Percentiles rank a stretch among this genome's conserved stretches.
Conservation (phyloP, 2,329 filamentous ascomycete genomes). For the Sporothrix pseudoabietina region DNA sequence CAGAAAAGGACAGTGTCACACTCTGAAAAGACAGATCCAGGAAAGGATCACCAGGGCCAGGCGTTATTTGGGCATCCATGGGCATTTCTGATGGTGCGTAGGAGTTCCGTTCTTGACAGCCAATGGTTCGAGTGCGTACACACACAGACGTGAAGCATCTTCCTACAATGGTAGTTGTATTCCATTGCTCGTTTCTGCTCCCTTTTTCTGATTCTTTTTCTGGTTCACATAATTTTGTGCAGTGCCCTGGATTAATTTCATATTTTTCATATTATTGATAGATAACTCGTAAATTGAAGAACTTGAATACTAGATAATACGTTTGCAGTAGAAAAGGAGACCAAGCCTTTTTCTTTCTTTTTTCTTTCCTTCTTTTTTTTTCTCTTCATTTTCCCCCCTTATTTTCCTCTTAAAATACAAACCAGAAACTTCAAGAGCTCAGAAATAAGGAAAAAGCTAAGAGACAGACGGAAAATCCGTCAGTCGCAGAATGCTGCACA, state of each 20-base stretch:
- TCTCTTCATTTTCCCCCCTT: too few species aligned
- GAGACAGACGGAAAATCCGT: background rate
- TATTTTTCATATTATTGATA: background rate
- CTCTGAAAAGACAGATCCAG: background rate
- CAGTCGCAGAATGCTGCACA: background rate
- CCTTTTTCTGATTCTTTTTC: background rate
- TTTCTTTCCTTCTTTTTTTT: background rate
- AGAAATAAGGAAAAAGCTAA: background rate
- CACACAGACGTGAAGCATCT: background rate
- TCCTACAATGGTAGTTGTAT: background rate
- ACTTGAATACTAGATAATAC: background rate
- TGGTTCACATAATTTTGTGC: background rate
- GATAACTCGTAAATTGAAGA: background rate
- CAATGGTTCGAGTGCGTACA: background rate
- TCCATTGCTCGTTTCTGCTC: background rate
- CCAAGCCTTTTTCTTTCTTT: background rate
- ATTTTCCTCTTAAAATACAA: background rate
- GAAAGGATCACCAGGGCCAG: slow-evolving; percentile 17
- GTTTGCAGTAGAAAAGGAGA: background rate
- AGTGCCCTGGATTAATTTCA: background rate
- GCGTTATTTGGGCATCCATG: background rate
- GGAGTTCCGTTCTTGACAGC: background rate
- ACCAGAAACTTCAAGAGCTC: background rate
- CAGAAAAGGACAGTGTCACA: background rate
- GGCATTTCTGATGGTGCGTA: background rate